Evolutionary conservation across 2,329 filamentous ascomycete species (phyloP).

Genomic region (Xylariaceae sp.): DNA sequence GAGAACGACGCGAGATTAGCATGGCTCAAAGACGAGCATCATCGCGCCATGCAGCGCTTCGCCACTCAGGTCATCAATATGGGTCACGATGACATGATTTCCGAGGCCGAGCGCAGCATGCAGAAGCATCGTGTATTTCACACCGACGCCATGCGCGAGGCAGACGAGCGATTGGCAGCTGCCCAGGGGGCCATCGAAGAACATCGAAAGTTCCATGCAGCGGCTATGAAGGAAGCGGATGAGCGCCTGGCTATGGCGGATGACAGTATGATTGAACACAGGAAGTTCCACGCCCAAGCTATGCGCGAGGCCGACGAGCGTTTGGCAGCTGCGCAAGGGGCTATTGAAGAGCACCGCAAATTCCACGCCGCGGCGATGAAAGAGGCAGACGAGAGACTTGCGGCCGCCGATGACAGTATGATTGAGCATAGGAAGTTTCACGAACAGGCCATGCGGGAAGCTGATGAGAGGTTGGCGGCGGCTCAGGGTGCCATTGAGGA

Average conservation of each 20-base stretch:
- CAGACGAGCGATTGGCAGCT: constrained; percentile 12
- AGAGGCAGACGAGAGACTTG: constrained; percentile 8
- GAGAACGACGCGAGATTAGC: constrained; percentile 1
- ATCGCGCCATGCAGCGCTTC: neutral
- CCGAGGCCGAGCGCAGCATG: constrained; percentile 15
- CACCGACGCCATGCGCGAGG: constrained; percentile 11
- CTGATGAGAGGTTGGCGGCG: neutral
- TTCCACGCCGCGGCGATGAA: constrained; percentile 4
- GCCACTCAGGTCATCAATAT: neutral
- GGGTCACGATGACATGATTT: constrained; percentile 1
- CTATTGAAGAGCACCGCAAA: constrained; percentile 8
- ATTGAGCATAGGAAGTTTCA: constrained; percentile 6
- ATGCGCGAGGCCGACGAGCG: constrained; percentile 10
- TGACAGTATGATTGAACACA: constrained; percentile 20
- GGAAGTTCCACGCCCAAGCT: constrained; percentile 16
- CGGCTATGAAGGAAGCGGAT: constrained; percentile 18
- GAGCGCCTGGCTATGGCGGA: constrained; percentile 8
- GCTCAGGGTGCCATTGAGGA: constrained; percentile 2
- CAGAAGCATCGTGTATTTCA: constrained; percentile 18
- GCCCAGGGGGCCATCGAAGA: constrained; percentile 11
- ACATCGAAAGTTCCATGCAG: constrained; percentile 15
- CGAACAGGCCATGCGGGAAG: constrained; percentile 1
- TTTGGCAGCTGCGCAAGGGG: neutral
- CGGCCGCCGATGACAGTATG: neutral
- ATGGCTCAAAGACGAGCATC: neutral